Evolutionary conservation across 306 rosid species (phyloP).

Genomic region (Pterocarpus santalinus): DNA sequence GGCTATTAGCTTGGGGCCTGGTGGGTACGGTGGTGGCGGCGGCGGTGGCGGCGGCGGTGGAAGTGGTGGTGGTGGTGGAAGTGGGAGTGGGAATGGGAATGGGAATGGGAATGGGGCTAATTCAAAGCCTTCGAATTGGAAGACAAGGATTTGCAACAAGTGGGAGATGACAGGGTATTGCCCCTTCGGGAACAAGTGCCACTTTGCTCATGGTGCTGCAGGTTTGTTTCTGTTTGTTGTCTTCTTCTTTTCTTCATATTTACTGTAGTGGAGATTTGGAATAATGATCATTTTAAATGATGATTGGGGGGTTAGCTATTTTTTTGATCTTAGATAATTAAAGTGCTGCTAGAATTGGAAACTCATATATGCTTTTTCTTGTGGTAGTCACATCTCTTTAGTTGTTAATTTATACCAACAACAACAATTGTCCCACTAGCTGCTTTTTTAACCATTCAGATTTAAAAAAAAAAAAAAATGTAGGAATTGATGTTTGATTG

Average conservation of each 20-base stretch:
- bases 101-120: constrained; percentile 58
- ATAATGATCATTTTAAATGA: too few species aligned
- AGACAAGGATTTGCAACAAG: constrained; percentile 96
- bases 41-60: not conserved
- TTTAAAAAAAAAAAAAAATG: too few species aligned
- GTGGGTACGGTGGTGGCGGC: constrained; percentile 77
- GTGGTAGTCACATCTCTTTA: not conserved
- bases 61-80: not conserved
- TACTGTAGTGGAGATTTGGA: not conserved
- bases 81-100: not conserved
- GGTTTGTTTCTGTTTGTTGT: constrained; percentile 58
- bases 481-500: too few species aligned
- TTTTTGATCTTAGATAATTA: not conserved
- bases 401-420: too few species aligned
- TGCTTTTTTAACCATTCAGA: too few species aligned
- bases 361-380: not conserved
- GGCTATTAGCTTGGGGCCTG: constrained; percentile 97
- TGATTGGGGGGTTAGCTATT: too few species aligned
- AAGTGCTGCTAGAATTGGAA: constrained; percentile 33
- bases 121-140: constrained; percentile 96
- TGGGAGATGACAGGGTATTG: constrained; percentile 99
- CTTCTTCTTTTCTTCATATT: not conserved
- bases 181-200: constrained; percentile 97
- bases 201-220: constrained; percentile 97
- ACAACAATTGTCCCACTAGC: too few species aligned